A percentile compares a stretch with the other conserved stretches of the same genome.
These are phyloP conservation scores for Colletotrichum sp. DNA, from an alignment of 2,329 filamentous ascomycete species.

Conservation along the genomic window DNA sequence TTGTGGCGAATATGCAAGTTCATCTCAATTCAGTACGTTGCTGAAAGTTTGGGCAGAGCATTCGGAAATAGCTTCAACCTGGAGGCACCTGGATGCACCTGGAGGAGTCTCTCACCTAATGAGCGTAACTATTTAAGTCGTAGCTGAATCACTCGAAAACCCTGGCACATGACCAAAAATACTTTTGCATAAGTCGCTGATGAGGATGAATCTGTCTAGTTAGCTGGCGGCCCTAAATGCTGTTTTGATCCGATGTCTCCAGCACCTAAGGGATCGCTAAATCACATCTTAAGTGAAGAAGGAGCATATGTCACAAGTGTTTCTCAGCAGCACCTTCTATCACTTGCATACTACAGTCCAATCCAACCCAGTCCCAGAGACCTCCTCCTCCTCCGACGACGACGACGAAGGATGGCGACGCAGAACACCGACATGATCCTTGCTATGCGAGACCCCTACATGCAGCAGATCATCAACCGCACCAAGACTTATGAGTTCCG, in stretches of 20 bases:
- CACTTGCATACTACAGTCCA: background rate
- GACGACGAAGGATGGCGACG: background rate
- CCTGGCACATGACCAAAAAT: background rate
- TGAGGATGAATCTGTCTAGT: background rate
- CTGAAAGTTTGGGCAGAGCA: background rate
- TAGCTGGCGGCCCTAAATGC: background rate
- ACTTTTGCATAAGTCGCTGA: background rate
- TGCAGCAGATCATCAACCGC: constrained; percentile 28
- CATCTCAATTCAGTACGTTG: background rate
- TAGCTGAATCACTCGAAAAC: background rate
- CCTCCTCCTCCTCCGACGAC: too few species aligned
- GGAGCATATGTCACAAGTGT: background rate
- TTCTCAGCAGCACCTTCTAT: background rate
- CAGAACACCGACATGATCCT: background rate
- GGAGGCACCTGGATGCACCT: background rate
- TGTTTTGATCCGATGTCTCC: background rate
- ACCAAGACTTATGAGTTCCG: constrained; percentile 32
- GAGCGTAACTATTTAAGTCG: background rate
- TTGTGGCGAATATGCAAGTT: background rate
- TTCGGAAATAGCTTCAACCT: background rate
- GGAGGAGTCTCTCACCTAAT: background rate
- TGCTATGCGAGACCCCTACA: constrained; percentile 5
- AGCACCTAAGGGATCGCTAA: background rate
- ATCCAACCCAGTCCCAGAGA: background rate
- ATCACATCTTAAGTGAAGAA: background rate